Evolutionary conservation across 1,284 basidiomycete species (phyloP), one percentile per base, ranked within the genome.

Genomic region (Cryptococcus sp.): DNA sequence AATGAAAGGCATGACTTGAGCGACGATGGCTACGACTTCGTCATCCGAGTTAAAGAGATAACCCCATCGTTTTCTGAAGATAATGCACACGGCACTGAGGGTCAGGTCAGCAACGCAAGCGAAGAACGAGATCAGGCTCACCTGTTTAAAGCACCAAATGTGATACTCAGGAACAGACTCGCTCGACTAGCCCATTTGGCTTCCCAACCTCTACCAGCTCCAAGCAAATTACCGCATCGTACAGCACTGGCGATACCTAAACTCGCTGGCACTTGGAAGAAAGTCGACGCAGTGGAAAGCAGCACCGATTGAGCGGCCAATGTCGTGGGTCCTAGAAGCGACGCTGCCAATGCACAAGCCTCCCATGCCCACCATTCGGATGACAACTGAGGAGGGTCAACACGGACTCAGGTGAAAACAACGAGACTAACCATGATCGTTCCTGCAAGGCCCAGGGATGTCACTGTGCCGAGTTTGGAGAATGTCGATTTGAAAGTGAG

Each of bases 11-110:
- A 94, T 74, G 55, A 92, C 86, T 0, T 80, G 74, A 4, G 88
- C 84, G 30, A 90, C 88, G 13, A 89, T 77, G 4, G 61, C 55
- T 35, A 77, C 73, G 46, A 78, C 76, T 83, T 86, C 80, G 5
- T 83, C 81, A 74, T 95, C 91, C 53, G 85, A 79, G 66, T 92
- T 95, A 80, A 95, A 96, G 31, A 94, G 73, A 67, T 86, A 85
- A 3, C 82, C 90, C 88, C 89, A 92, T 4, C 79, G 78, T 37
- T 84, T 73, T 5, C 88, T 81, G 80, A 90, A 90, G 11, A 82
- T 71, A 61, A 91, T 65, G 72, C 89, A 88, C 71, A 90, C 78
- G 0, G 80, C 68, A 59, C 88, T 90, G 63, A 34, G n/a, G 38
- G 45, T 49, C 35, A 43, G 80, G 66, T 58, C 87, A 88, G 58